Percentiles rank a stretch among this genome's conserved stretches.
phyloP scores from a whole-genome alignment of 345 rosid species.

The Ailanthus altissimus region DNA sequence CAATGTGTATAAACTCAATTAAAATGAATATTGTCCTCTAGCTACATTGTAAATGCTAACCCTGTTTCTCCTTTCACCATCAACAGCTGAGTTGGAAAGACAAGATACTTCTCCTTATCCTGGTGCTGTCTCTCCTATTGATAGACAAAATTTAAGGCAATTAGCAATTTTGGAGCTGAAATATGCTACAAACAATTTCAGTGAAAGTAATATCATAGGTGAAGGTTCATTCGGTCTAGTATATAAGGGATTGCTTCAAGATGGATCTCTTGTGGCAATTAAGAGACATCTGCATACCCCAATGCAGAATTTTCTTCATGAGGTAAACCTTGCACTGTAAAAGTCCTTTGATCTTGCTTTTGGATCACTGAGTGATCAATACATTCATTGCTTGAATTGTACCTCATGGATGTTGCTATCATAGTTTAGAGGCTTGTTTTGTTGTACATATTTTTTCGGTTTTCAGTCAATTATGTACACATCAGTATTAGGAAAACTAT shows the following conservation, averaged over 20 bases:
- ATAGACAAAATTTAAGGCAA: constrained; percentile 26
- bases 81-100: constrained; percentile 38
- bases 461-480: not conserved
- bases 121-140: constrained; percentile 25
- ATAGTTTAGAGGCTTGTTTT: not conserved
- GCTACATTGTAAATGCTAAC: not conserved
- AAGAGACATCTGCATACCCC: constrained; percentile 37
- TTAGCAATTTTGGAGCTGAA: constrained; percentile 39
- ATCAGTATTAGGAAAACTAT: not conserved
- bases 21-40: not conserved
- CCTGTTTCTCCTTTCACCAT: not conserved
- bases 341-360: not conserved
- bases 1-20: not conserved
- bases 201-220: constrained; percentile 46
- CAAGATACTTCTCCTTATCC: constrained; percentile 22
- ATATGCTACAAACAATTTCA: constrained; percentile 45
- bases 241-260: constrained; percentile 47
- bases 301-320: constrained; percentile 22
- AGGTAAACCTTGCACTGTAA: constrained; percentile 31
- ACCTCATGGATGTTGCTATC: not conserved
- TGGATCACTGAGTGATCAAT: not conserved
- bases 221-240: constrained; percentile 47
- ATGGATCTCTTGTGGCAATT: constrained; percentile 50
- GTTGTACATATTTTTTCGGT: not conserved
- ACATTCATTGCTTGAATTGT: not conserved